Evolutionary conservation across 1,284 basidiomycete species (phyloP).

Genomic region (Apiotrichum laibachii): DNA sequence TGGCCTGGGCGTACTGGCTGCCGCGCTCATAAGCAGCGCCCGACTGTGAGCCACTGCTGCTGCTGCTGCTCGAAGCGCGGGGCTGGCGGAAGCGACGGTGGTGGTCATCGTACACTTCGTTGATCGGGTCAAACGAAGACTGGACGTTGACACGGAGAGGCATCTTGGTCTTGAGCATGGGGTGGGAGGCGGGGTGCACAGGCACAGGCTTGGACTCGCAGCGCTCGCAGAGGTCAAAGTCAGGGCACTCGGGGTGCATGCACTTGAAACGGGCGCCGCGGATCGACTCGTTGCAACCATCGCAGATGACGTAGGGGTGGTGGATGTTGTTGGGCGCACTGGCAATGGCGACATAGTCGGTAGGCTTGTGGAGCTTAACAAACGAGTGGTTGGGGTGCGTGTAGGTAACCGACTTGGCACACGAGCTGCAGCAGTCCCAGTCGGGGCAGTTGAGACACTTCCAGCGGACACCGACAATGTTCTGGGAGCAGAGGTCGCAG

Average conservation of each 20-base stretch:
- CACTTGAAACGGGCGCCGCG: slow-evolving; percentile 59
- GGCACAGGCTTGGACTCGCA: slow-evolving; percentile 79
- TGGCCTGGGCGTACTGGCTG: slow-evolving; percentile 17
- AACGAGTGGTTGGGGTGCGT: slow-evolving; percentile 78
- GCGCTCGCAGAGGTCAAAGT: slow-evolving; percentile 76
- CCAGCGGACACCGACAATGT: slow-evolving; percentile 46
- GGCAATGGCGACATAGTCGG: slow-evolving; percentile 51
- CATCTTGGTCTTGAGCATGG: slow-evolving; percentile 71
- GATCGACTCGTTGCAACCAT: slow-evolving; percentile 44
- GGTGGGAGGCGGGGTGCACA: slow-evolving; percentile 70
- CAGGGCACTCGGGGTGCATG: slow-evolving; percentile 68
- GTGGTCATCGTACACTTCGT: slow-evolving; percentile 23
- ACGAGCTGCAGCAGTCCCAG: slow-evolving; percentile 62
- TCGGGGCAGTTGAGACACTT: slow-evolving; percentile 52
- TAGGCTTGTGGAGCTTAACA: slow-evolving; percentile 61
- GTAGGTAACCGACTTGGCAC: slow-evolving; percentile 62
- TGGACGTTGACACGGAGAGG: slow-evolving; percentile 39
- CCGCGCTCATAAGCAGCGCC: slow-evolving; percentile 8
- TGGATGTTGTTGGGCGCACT: slow-evolving; percentile 38
- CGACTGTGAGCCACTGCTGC: not conserved
- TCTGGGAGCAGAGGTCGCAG: slow-evolving; percentile 43
- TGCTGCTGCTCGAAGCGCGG: not conserved
- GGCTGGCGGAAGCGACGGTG: slow-evolving; percentile 8
- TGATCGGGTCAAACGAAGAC: slow-evolving; percentile 27
- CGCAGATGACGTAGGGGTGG: slow-evolving; percentile 45